Evolutionary conservation across 192 early-diverging fungal genomes (phyloP), one percentile per base, ranked within the genome.

Genomic region (Coemansia brasiliensis): DNA sequence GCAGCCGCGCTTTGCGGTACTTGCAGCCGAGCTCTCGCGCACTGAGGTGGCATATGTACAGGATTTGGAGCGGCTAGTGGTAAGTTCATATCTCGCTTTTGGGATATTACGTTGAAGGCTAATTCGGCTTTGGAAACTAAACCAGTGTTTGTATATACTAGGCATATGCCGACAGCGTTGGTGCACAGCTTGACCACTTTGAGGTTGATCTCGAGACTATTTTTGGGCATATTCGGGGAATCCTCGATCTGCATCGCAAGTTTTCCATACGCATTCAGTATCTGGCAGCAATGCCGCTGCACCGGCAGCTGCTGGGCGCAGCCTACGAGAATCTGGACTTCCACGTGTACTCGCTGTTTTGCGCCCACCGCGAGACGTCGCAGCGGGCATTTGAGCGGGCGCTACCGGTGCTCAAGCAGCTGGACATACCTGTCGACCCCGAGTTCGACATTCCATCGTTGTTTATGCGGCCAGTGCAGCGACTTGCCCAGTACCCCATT

Each of bases 21-120:
- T 73, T 21, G 69, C 62, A 0, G 50, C 55, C 18, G 75, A 79
- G 61, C 48, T 79, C 24, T 59, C 75, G 15, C 59, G 69, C n/a
- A 79, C 75, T 8, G 75, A 79, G 51, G 60, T 63, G 44, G 75
- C 69, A 38, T 79, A 79, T 29, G 59, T 79, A 54, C 75, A 79
- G 51, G 75, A 79, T 42, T 55, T 79, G 32, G 75, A 79, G 52
- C 61, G 63, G 16, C 65, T 79, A 3, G 56, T 55, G 38, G 61
- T 68, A 61, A 61, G 66, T 54, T n/a, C 42, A 13, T 22, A 4
- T 22, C 12, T 44, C n/a, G n/a, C n/a, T n/a, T n/a, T n/a, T n/a
- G n/a, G n/a, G n/a, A n/a, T n/a, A n/a, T n/a, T n/a, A n/a, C n/a
- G n/a, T n/a, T n/a, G n/a, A n/a, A n/a, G n/a, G n/a, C n/a, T n/a